A percentile compares a stretch with the other conserved stretches of the same genome.
Conservation (phyloP, 805 yeast species). For the Lachancea cidri region DNA sequence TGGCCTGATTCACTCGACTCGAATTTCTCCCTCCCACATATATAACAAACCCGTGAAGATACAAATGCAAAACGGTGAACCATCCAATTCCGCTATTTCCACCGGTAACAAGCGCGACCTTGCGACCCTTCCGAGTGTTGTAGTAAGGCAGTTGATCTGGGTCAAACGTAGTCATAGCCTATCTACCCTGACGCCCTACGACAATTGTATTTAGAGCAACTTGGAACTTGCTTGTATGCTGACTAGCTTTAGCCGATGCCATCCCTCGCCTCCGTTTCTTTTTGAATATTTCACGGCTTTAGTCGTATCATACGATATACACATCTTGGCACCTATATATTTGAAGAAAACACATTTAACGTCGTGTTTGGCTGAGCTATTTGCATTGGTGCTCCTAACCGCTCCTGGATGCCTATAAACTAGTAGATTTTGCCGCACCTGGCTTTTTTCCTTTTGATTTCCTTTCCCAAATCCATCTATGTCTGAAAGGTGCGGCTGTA, state of each 20-base stretch:
- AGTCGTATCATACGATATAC: not conserved
- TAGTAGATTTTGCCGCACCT: too few relatives aligned
- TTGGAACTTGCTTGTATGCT: not conserved
- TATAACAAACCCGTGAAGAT: conserved; percentile 70
- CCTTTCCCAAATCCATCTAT: too few relatives aligned
- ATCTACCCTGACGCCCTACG: not conserved
- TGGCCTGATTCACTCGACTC: conserved; percentile 51
- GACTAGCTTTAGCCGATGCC: not conserved
- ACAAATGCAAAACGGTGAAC: conserved; percentile 68
- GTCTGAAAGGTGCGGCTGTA: too few relatives aligned
- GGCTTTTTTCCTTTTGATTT: too few relatives aligned
- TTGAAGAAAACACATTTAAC: not conserved
- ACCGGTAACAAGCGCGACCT: conserved; percentile 72
- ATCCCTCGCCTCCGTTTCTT: not conserved
- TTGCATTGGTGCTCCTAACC: too few relatives aligned
- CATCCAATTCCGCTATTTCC: conserved; percentile 81
- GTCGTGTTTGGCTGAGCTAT: not conserved
- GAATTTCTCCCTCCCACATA: conserved; percentile 70
- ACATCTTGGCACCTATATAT: not conserved
- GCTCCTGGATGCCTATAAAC: too few relatives aligned
- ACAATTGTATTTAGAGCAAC: not conserved
- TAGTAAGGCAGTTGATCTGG: conserved; percentile 56
- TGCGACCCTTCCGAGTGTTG: conserved; percentile 49
- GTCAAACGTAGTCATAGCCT: conserved; percentile 25
- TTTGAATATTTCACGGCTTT: not conserved